Evolutionary conservation across 176 grass and related monocot species (phyloP).

Genomic region (Chrysopogon serrulatus): DNA sequence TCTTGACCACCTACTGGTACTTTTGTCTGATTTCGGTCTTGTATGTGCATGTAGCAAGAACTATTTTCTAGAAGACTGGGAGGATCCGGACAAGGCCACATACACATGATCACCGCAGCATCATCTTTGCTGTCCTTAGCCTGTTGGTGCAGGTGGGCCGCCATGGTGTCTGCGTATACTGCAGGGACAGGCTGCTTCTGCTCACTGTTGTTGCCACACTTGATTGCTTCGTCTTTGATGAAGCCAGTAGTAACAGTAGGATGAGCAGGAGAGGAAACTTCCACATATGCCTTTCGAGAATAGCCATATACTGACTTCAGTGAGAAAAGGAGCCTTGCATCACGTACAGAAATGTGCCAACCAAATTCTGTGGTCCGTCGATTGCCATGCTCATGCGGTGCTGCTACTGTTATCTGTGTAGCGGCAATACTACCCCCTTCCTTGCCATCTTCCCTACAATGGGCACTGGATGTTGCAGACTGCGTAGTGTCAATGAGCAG

Average conservation of each 20-base stretch:
- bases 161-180: neutral
- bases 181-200: neutral
- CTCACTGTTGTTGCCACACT: neutral
- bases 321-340: neutral
- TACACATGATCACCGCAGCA: neutral
- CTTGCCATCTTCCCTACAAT: neutral
- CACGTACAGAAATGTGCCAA: neutral
- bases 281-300: neutral
- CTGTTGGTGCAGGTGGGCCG: neutral
- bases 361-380: too few relatives aligned
- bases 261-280: neutral
- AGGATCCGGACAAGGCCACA: neutral
- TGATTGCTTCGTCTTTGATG: neutral
- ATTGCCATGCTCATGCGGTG: neutral
- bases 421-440: neutral
- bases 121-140: neutral
- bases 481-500: neutral
- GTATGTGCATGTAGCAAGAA: neutral
- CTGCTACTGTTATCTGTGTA: neutral
- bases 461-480: neutral
- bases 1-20: neutral
- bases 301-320: neutral
- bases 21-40: neutral
- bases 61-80: too few relatives aligned
- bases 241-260: too few relatives aligned